phyloP scores from a whole-genome alignment of 192 early-diverging fungal genomes.

The Coemansia sp. region DNA sequence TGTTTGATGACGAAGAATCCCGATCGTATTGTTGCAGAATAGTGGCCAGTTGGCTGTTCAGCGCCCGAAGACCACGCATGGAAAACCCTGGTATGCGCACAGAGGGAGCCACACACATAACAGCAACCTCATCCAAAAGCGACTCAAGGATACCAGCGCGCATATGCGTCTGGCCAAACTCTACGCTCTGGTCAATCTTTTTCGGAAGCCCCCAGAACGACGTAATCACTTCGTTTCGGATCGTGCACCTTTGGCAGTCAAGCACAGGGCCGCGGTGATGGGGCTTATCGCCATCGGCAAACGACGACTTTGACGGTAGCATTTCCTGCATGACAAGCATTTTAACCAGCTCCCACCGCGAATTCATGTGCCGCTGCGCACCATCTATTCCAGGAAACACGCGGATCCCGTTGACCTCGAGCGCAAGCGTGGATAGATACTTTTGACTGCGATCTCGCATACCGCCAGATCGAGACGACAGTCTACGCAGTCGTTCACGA shows the following conservation, averaged over 20 bases:
- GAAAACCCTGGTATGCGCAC: slow-evolving; percentile 20
- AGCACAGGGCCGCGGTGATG: slow-evolving; percentile 43
- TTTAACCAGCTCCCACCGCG: slow-evolving; percentile 56
- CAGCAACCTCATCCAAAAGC: slow-evolving; percentile 44
- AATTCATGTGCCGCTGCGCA: slow-evolving; percentile 46
- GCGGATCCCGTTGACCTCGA: slow-evolving; percentile 35
- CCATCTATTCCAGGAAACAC: slow-evolving; percentile 43
- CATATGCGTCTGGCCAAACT: slow-evolving; percentile 42
- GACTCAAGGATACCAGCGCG: slow-evolving; percentile 42
- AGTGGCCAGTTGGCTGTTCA: slow-evolving; percentile 31
- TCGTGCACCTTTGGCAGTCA: slow-evolving; percentile 43
- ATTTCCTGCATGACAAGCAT: slow-evolving; percentile 54
- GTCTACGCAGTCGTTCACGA: slow-evolving; percentile 11
- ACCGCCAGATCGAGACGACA: slow-evolving; percentile 8
- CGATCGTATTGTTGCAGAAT: slow-evolving; percentile 21
- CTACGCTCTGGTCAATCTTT: slow-evolving; percentile 43
- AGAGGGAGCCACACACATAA: slow-evolving; percentile 33
- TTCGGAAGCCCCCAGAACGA: slow-evolving; percentile 55
- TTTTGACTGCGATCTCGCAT: slow-evolving; percentile 36
- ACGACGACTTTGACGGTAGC: slow-evolving; percentile 24
- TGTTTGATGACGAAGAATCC: not conserved
- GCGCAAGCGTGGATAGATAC: slow-evolving; percentile 44
- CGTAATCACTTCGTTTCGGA: slow-evolving; percentile 52
- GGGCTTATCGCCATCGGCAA: slow-evolving; percentile 25
- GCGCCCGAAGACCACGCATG: slow-evolving; percentile 27